These are phyloP conservation scores for Clausena lansium DNA, from an alignment of 345 rosid species.

Conservation along the genomic window DNA sequence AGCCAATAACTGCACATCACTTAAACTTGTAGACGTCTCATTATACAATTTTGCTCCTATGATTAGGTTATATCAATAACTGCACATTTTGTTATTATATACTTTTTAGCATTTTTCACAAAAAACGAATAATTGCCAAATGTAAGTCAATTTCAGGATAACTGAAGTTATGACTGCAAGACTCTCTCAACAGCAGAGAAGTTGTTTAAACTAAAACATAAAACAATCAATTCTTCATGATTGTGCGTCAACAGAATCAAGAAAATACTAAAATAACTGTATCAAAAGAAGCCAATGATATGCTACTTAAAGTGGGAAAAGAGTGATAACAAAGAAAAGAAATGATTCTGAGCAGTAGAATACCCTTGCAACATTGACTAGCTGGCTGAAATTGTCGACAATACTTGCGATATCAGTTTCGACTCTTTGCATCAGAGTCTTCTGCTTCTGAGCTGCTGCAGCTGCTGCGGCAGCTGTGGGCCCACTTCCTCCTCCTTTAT, in stretches of 20 bases:
- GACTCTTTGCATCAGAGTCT: conserved; percentile 75
- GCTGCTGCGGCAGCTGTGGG: conserved; percentile 83
- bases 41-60: not conserved
- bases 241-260: not conserved
- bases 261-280: not conserved
- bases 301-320: not conserved
- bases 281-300: not conserved
- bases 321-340: not conserved
- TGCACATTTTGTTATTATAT: no score
- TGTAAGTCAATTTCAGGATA: not conserved
- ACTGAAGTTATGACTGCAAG: not conserved
- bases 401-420: conserved; percentile 76
- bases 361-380: conserved; percentile 79
- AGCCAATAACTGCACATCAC: not conserved
- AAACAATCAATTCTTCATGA: not conserved
- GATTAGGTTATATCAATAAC: not conserved
- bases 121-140: not conserved
- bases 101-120: not conserved
- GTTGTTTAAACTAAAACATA: not conserved
- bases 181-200: not conserved
- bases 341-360: not conserved
- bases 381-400: conserved; percentile 81
- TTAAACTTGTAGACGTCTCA: not conserved
- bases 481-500: conserved; percentile 64
- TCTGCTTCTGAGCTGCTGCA: conserved; percentile 85